Evolutionary conservation across 78 protist species (phyloP).

Genomic region (Cavenderia fasciculata): DNA sequence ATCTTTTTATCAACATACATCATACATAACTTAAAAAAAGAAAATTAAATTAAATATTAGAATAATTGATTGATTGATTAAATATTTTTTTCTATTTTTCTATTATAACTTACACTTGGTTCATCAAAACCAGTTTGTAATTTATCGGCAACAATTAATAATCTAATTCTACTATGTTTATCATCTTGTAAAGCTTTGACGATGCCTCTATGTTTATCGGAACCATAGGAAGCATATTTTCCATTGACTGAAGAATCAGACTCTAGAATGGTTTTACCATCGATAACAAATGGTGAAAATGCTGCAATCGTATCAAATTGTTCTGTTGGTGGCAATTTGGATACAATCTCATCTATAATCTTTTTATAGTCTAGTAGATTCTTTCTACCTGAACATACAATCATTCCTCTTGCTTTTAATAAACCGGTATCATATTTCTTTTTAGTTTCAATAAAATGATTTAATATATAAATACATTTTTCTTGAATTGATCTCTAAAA

Average conservation of each 20-base stretch:
- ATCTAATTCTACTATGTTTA: slow-evolving; percentile 24
- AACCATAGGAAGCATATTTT: slow-evolving; percentile 48
- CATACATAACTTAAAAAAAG: not conserved
- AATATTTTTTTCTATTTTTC: not conserved
- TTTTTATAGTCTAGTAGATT: slow-evolving; percentile 35
- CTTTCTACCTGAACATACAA: slow-evolving; percentile 65
- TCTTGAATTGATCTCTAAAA: slow-evolving; percentile 10
- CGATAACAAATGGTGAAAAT: slow-evolving; percentile 23
- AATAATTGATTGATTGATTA: not conserved
- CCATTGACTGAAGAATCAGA: slow-evolving; percentile 66
- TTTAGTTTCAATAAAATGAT: slow-evolving; percentile 22
- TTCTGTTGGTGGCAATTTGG: slow-evolving; percentile 10
- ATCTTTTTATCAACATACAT: slow-evolving; percentile 74
- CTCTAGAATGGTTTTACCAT: slow-evolving; percentile 42
- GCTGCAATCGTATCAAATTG: slow-evolving; percentile 67
- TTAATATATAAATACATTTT: slow-evolving; percentile 38
- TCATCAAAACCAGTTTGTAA: slow-evolving; percentile 77
- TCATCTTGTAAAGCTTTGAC: slow-evolving; percentile 40
- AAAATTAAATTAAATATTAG: not conserved
- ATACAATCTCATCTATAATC: slow-evolving; percentile 23
- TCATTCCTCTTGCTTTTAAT: slow-evolving; percentile 59
- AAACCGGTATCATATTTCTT: not conserved
- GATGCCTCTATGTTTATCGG: slow-evolving; percentile 65
- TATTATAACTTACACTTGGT: slow-evolving; percentile 28
- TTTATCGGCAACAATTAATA: slow-evolving; percentile 67